phyloP scores from a whole-genome alignment of 371 early-diverging fungal species.

The Rhizopus sp. region DNA sequence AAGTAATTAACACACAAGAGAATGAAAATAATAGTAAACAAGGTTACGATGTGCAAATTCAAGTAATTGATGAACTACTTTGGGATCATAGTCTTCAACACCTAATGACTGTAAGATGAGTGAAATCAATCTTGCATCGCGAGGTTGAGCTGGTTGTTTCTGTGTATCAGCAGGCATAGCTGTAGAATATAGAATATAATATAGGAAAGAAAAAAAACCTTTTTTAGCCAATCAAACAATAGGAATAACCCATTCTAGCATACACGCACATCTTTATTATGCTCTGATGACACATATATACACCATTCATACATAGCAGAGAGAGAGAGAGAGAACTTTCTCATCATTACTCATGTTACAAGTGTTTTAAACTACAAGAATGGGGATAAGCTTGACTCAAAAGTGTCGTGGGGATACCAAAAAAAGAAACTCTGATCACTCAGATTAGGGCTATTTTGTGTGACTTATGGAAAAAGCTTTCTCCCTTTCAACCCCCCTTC shows the following conservation, averaged over 20 bases:
- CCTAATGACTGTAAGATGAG: constrained; percentile 91
- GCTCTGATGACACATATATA: no score
- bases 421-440: not conserved
- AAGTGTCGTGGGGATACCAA: not conserved
- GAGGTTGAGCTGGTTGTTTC: constrained; percentile 55
- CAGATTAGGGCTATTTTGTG: no score
- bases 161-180: constrained; percentile 25
- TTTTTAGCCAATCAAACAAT: not conserved
- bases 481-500: not conserved
- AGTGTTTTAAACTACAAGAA: no score
- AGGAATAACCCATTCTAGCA: not conserved
- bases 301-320: no score
- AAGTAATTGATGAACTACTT: constrained; percentile 94
- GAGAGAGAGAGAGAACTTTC: no score
- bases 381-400: not conserved
- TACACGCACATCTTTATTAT: no score
- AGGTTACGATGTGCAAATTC: constrained; percentile 90
- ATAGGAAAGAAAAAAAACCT: constrained; percentile 1
- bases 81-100: constrained; percentile 95
- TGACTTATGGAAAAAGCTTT: not conserved
- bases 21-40: not conserved
- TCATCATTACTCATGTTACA: no score
- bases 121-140: constrained; percentile 92
- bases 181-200: not conserved
- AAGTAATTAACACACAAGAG: not conserved